A percentile compares a stretch with the other conserved stretches of the same genome.
These are phyloP conservation scores for Nitzschia putrida DNA, from an alignment of 108 stramenopile genomes.

Conservation along the genomic window DNA sequence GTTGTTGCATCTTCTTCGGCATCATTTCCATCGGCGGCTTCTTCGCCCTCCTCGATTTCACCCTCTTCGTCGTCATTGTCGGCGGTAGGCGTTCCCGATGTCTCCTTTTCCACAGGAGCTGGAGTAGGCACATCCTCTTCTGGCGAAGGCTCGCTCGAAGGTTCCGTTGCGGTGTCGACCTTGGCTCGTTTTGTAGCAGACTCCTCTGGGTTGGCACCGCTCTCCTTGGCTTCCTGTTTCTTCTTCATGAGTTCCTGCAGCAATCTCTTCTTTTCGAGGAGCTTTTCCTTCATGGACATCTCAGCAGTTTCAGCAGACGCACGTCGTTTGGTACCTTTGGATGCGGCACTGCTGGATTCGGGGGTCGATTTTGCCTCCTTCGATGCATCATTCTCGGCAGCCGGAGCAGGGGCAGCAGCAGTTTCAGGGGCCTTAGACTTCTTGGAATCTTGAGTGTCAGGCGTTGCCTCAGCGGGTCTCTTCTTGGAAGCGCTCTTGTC, in stretches of 20 bases:
- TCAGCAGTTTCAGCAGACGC: conserved; percentile 40
- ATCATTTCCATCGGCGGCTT: conserved; percentile 13
- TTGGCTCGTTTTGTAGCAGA: conserved; percentile 25
- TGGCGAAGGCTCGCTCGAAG: neutral
- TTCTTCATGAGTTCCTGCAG: conserved; percentile 40
- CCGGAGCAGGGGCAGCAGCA: neutral
- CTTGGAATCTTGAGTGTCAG: neutral
- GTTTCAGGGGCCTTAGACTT: conserved; percentile 10
- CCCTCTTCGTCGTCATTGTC: neutral
- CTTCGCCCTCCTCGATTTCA: conserved; percentile 3
- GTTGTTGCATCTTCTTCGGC: conserved; percentile 3
- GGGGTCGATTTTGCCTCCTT: neutral
- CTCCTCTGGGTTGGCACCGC: conserved; percentile 7
- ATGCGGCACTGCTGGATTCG: no score
- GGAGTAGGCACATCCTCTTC: no score
- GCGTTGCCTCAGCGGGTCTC: conserved; percentile 8
- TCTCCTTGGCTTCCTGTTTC: conserved; percentile 16
- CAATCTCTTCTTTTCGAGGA: conserved; percentile 56
- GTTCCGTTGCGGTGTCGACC: conserved; percentile 10
- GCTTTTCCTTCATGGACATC: conserved; percentile 48
- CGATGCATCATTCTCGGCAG: neutral
- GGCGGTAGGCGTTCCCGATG: neutral
- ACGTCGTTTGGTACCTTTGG: conserved; percentile 11
- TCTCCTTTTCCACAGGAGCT: neutral
- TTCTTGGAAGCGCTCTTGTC: neutral